Conservation (phyloP, 2,329 filamentous ascomycete genomes). For the Elsinoe fawcettii region DNA sequence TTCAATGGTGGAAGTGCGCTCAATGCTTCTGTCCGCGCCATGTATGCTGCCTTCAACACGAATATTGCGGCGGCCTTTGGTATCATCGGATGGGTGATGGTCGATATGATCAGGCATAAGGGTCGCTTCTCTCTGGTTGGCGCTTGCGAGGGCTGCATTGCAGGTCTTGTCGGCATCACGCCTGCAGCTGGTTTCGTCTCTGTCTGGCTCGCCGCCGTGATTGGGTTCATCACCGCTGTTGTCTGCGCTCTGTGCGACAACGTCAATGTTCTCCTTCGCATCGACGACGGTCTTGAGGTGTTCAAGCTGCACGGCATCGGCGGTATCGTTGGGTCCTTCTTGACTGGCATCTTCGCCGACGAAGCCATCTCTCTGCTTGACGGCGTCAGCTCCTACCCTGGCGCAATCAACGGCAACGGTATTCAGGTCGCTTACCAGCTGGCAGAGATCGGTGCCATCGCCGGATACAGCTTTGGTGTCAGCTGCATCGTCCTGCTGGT, state of each 20-base stretch:
- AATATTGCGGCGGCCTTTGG: constrained; percentile 49
- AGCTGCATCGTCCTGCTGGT: constrained; percentile 45
- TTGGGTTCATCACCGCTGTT: constrained; percentile 49
- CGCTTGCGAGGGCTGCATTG: constrained; percentile 51
- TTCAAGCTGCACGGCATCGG: constrained; percentile 54
- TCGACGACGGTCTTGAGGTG: constrained; percentile 53
- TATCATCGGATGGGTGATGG: constrained; percentile 47
- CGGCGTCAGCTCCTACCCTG: constrained; percentile 42
- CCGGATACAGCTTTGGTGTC: constrained; percentile 46
- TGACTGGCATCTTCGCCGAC: constrained; percentile 51
- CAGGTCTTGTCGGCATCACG: constrained; percentile 47
- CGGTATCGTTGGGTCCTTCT: constrained; percentile 50
- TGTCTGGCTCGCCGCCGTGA: constrained; percentile 47
- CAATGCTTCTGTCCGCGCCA: constrained; percentile 46
- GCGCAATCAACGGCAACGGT: constrained; percentile 47
- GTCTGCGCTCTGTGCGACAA: constrained; percentile 44
- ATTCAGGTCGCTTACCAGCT: constrained; percentile 50
- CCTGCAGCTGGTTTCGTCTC: constrained; percentile 37
- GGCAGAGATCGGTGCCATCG: constrained; percentile 49
- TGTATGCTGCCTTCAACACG: constrained; percentile 51
- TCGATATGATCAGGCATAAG: constrained; percentile 46
- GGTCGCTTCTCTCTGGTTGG: constrained; percentile 50
- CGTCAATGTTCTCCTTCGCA: constrained; percentile 46
- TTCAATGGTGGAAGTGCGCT: constrained; percentile 52
- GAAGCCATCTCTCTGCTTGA: constrained; percentile 43